Percentiles rank a stretch among this genome's conserved stretches.
Conservation (phyloP, 345 rosid genomes). For the Isatis tinctoria region DNA sequence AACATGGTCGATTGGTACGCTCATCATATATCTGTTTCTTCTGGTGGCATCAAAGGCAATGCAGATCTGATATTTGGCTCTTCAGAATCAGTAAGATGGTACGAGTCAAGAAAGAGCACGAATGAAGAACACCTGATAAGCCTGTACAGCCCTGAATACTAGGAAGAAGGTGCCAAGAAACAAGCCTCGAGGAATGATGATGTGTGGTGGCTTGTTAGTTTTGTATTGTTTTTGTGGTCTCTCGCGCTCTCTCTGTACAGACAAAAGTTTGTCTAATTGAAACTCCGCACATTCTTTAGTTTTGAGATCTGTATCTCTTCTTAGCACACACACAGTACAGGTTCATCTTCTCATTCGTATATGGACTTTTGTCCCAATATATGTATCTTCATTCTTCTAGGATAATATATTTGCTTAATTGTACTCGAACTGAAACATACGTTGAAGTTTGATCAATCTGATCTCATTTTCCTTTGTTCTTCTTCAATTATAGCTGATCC, state of each 20-base stretch:
- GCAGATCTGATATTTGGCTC: neutral
- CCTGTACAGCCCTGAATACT: conserved; percentile 47
- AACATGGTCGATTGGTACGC: neutral
- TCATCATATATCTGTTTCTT: neutral
- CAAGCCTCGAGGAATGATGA: conserved; percentile 4
- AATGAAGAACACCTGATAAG: conserved; percentile 72
- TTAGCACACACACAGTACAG: conserved; percentile 7
- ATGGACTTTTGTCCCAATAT: conserved; percentile 19
- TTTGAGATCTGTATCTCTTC: neutral
- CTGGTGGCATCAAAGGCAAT: conserved; percentile 12
- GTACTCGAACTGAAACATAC: neutral
- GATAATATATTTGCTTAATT: neutral
- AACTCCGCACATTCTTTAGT: conserved; percentile 20
- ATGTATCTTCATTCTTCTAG: conserved; percentile 13
- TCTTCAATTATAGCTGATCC: no score
- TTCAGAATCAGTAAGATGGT: conserved; percentile 74
- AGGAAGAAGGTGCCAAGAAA: conserved; percentile 30
- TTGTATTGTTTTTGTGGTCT: conserved; percentile 25
- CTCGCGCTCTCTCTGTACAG: conserved; percentile 26
- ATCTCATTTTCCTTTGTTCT: neutral
- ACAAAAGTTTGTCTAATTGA: conserved; percentile 13
- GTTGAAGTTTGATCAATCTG: neutral
- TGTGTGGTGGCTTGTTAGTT: conserved; percentile 16
- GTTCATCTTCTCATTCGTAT: neutral
- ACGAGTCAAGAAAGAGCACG: conserved; percentile 53